Base-by-base conservation (phyloP, 1,139 yeast genomes). In the Pichia sp. region DNA sequence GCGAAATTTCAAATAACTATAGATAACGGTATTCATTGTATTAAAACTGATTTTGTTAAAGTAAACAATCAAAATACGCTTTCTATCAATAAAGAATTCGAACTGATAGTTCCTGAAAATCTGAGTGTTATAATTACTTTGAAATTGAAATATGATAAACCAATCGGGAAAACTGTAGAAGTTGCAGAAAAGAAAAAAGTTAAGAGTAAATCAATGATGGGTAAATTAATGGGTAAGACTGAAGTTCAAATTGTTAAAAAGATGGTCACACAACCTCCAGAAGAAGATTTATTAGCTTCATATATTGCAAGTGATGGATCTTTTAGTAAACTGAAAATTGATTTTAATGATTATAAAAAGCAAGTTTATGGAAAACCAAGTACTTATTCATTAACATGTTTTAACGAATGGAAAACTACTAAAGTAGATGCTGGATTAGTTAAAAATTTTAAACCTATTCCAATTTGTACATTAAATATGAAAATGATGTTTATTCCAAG, bases 11-110 rank as follows among this genome's bases (percentile, higher is more conserved):
- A 78, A 35, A 57, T 88, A 33, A 78, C 87, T 8, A 68, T 91
- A 51, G 97, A 91, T 60, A 91, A 91, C 60, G 96, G 96, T 3
- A 78, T 82, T 30, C 96, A 91, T 57, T 78, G 91, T 45, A 78
- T 88, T 36, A 77, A 80, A 33, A 89, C 96, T 0, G 80, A 85
- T 24, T 76, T 75, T 55, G 70, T 77, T 50, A 61, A 65, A 6
- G 56, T 86, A 43, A 37, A 42, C 4, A 36, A 49, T 4, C 21
- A 37, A 10, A 62, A 65, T 4, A 56, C 65, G 11, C 62, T 78
- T 19, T 46, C 62, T 8, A 66, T 89, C 40, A 79, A 80, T 40
- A 89, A 86, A 55, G 97, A 91, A 57, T 88, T 88, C 59, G 97
- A 89, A 59, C 66, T 87, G 29, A 70, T 85, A 4, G 91, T 84